phyloP scores from a whole-genome alignment of 2,329 filamentous ascomycete genomes.

The Hypoxylon sp. region DNA sequence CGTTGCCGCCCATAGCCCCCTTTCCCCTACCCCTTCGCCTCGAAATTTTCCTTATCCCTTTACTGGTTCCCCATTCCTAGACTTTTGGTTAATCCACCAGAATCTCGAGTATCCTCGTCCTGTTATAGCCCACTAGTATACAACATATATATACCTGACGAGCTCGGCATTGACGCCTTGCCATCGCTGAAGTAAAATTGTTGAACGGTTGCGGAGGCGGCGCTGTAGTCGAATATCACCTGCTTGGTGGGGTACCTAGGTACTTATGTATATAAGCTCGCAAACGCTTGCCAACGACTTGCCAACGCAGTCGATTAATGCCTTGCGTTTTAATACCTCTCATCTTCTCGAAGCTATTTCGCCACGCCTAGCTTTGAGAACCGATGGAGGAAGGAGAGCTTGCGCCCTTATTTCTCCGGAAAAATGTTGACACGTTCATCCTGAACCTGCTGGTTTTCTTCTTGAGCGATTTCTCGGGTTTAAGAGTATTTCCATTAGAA shows the following conservation, averaged over 20 bases:
- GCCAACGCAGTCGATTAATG: conserved; percentile 7
- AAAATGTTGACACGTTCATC: conserved; percentile 70
- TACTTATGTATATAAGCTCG: conserved; percentile 13
- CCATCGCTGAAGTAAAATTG: conserved; percentile 12
- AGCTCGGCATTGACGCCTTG: conserved; percentile 4
- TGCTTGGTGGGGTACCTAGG: conserved; percentile 2
- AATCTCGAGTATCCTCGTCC: conserved; percentile 6
- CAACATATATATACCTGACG: conserved; percentile 32
- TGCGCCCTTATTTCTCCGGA: conserved; percentile 64
- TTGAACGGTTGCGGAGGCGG: conserved; percentile 10
- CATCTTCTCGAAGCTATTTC: conserved; percentile 18
- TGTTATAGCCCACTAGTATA: conserved; percentile 31
- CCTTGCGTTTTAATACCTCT: conserved; percentile 6
- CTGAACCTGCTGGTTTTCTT: conserved; percentile 73
- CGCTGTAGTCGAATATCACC: not conserved
- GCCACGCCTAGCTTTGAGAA: conserved; percentile 36
- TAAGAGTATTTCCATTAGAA: conserved; percentile 59
- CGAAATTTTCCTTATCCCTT: conserved; percentile 11
- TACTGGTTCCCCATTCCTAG: conserved; percentile 4
- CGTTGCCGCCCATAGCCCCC: conserved; percentile 24
- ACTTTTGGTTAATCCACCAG: conserved; percentile 21
- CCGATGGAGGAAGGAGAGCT: conserved; percentile 50
- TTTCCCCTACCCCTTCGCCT: conserved; percentile 16
- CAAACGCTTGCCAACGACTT: conserved; percentile 17
- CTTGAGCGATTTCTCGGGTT: conserved; percentile 64